Conservation (phyloP, 2,329 filamentous ascomycete genomes). For the Sporothrix protearum region DNA sequence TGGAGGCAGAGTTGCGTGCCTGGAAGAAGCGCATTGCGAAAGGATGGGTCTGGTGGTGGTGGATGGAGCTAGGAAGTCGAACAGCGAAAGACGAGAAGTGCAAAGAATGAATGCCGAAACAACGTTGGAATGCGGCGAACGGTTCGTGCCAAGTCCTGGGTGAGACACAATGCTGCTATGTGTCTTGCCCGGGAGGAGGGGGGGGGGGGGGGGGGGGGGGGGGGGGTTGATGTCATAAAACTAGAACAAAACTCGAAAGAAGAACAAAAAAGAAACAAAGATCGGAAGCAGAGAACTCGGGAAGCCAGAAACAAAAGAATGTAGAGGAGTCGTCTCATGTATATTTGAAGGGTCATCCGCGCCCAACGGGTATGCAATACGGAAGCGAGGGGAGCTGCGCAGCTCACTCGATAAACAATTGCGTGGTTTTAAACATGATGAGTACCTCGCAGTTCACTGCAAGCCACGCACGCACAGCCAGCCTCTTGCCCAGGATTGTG, state of each 20-base stretch:
- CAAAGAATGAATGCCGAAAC: background rate
- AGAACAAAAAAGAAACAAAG: background rate
- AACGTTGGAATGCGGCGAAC: background rate
- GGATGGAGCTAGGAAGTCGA: background rate
- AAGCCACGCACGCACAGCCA: conserved; percentile 7
- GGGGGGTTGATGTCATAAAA: background rate
- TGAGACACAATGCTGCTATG: conserved; percentile 7
- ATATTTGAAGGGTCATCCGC: conserved; percentile 2
- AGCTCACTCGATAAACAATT: background rate
- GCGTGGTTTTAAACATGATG: background rate
- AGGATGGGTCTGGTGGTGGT: background rate
- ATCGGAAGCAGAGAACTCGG: conserved; percentile 17
- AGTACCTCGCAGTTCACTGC: background rate
- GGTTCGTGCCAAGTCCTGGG: background rate
- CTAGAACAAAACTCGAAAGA: background rate
- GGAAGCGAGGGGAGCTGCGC: background rate
- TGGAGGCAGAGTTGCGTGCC: conserved; percentile 22
- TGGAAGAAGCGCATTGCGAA: conserved; percentile 9
- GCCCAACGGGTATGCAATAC: background rate
- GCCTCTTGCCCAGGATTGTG: background rate
- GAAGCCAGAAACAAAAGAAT: background rate
- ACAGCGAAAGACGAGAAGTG: too few species aligned
- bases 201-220: too few species aligned
- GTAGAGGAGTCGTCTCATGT: conserved; percentile 8
- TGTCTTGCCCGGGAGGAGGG: background rate